Conservation (phyloP, 2,329 filamentous ascomycete species). For the Tolypocladium guangdongense region DNA sequence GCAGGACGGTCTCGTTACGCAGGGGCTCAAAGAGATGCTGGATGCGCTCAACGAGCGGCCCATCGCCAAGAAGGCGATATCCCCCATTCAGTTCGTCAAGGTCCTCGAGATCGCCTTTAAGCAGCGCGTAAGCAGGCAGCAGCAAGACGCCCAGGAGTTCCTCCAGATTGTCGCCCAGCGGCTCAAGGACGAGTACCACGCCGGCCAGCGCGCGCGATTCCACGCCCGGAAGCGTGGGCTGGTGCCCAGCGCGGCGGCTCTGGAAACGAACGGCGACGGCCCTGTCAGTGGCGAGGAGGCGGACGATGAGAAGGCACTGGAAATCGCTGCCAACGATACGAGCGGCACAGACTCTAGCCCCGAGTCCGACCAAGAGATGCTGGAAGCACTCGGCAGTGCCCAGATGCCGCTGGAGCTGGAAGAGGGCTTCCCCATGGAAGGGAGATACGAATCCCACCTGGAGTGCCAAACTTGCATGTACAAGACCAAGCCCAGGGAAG, state of each 20-base stretch:
- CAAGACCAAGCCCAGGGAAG: conserved; percentile 72
- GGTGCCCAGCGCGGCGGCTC: conserved; percentile 2
- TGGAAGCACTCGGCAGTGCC: conserved; percentile 5
- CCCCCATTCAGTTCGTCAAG: conserved; percentile 71
- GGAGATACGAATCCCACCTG: conserved; percentile 85
- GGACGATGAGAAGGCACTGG: conserved; percentile 1
- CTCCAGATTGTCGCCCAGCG: conserved; percentile 88
- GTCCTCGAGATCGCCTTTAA: conserved; percentile 78
- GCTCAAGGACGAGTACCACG: conserved; percentile 88
- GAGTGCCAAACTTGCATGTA: conserved; percentile 86
- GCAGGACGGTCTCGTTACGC: conserved; percentile 74
- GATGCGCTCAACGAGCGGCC: conserved; percentile 89
- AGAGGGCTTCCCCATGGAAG: conserved; percentile 83
- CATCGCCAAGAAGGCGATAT: conserved; percentile 88
- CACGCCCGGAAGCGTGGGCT: conserved; percentile 32
- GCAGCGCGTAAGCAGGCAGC: conserved; percentile 83
- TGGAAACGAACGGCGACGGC: background rate
- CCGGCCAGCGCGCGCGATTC: conserved; percentile 61
- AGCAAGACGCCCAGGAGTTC: conserved; percentile 97
- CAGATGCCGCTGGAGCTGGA: conserved; percentile 34
- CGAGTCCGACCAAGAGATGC: conserved; percentile 5
- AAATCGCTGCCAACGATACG: background rate
- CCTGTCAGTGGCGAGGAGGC: conserved; percentile 9
- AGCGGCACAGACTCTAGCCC: background rate
- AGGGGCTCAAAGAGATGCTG: conserved; percentile 82